Evolutionary conservation across 2,329 filamentous ascomycete genomes (phyloP).

Genomic region (Cladosporium sphaerospermum): DNA sequence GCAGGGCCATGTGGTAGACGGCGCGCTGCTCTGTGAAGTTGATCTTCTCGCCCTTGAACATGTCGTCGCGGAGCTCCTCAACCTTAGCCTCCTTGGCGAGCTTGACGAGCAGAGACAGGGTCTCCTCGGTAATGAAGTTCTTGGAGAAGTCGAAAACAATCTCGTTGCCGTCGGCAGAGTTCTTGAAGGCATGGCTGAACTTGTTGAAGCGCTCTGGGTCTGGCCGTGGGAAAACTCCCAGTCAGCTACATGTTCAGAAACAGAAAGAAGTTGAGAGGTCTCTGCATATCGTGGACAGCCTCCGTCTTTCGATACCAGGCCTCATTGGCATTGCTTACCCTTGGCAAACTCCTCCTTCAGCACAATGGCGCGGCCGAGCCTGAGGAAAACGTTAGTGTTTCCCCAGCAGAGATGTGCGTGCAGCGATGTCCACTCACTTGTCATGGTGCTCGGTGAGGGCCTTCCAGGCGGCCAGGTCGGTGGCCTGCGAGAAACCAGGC

Average conservation of each 20-base stretch:
- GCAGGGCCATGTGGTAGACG: conserved; percentile 89
- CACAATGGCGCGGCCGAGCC: conserved; percentile 78
- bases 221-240: background rate
- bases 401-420: background rate
- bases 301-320: background rate
- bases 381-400: background rate
- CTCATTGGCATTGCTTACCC: conserved; percentile 6
- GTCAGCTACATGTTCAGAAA: too few species aligned
- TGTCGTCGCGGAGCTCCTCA: conserved; percentile 89
- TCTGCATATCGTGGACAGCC: background rate
- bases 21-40: conserved; percentile 98
- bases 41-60: conserved; percentile 98
- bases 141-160: conserved; percentile 99
- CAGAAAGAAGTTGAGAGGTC: too few species aligned
- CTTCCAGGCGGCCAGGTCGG: conserved; percentile 79
- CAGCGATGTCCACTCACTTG: conserved; percentile 30
- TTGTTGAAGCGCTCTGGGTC: conserved; percentile 85
- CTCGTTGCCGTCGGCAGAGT: conserved; percentile 69
- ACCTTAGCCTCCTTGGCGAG: conserved; percentile 86
- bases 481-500: conserved; percentile 72
- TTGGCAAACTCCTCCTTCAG: conserved; percentile 89
- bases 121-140: conserved; percentile 95
- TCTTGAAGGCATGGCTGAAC: conserved; percentile 79
- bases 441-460: conserved; percentile 87
- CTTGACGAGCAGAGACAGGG: conserved; percentile 76